phyloP scores from a whole-genome alignment of 2,329 filamentous ascomycete genomes.

The Botrytis elliptica region DNA sequence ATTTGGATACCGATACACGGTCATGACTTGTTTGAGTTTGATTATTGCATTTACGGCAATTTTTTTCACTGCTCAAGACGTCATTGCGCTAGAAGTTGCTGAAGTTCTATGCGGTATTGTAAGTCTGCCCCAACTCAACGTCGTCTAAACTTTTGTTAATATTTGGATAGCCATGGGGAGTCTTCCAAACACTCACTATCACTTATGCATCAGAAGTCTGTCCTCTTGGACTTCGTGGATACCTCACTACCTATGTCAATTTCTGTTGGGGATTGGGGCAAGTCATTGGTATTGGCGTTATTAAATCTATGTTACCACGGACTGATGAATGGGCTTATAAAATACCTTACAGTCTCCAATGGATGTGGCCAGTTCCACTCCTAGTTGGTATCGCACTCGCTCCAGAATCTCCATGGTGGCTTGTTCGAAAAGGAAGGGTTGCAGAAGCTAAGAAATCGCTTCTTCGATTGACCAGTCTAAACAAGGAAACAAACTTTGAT shows the following conservation, averaged over 20 bases:
- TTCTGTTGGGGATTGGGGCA: constrained; percentile 56
- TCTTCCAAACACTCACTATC: constrained; percentile 42
- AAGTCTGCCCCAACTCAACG: not conserved
- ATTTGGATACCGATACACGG: constrained; percentile 43
- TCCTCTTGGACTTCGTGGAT: constrained; percentile 54
- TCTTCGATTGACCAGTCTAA: constrained; percentile 39
- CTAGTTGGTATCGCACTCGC: constrained; percentile 49
- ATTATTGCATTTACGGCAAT: constrained; percentile 49
- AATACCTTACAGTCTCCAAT: constrained; percentile 50
- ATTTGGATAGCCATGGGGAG: constrained; percentile 42
- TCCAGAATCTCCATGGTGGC: constrained; percentile 51
- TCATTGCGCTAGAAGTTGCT: constrained; percentile 46
- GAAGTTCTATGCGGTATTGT: constrained; percentile 47
- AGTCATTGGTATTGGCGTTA: constrained; percentile 50
- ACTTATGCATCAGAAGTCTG: constrained; percentile 51
- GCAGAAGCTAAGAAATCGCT: constrained; percentile 44
- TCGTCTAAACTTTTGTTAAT: constrained; percentile 8
- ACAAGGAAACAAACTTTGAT: constrained; percentile 46
- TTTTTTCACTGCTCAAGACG: constrained; percentile 50
- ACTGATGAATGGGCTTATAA: constrained; percentile 51
- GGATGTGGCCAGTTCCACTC: constrained; percentile 43
- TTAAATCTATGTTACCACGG: constrained; percentile 47
- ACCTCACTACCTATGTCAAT: constrained; percentile 56
- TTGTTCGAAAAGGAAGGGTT: constrained; percentile 46
- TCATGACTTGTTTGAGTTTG: constrained; percentile 30